Evolutionary conservation across 2,329 filamentous ascomycete genomes (phyloP).

Genomic region (Ophiostoma piceae): DNA sequence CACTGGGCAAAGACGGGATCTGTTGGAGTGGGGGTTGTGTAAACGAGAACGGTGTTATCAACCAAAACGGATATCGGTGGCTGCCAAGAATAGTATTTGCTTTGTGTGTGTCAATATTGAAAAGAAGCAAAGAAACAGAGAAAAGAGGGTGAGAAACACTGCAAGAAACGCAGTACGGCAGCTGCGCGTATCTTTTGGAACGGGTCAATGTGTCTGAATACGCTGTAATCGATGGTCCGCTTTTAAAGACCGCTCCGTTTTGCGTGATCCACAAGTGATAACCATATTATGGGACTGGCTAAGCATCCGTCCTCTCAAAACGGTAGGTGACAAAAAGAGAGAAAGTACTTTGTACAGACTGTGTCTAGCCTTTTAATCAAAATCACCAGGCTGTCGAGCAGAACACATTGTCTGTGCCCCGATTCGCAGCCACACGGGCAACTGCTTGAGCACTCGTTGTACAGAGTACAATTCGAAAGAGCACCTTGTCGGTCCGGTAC

Average conservation of each 20-base stretch:
- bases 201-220: background rate
- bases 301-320: background rate
- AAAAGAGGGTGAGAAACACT: background rate
- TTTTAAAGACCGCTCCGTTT: background rate
- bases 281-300: conserved; percentile 9
- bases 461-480: background rate
- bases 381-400: background rate
- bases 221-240: background rate
- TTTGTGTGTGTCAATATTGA: background rate
- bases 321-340: background rate
- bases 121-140: background rate
- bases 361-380: background rate
- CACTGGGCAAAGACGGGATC: background rate
- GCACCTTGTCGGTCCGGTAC: background rate
- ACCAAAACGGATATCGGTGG: conserved; percentile 1
- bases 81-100: background rate
- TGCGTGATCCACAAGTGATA: background rate
- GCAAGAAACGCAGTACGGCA: background rate
- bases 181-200: conserved; percentile 17
- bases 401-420: background rate
- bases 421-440: background rate
- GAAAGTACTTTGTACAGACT: background rate
- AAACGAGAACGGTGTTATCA: background rate
- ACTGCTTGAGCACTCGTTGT: background rate
- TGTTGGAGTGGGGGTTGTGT: background rate